phyloP scores from a whole-genome alignment of 1,139 yeast species.

The Geotrichum histeridarum region DNA sequence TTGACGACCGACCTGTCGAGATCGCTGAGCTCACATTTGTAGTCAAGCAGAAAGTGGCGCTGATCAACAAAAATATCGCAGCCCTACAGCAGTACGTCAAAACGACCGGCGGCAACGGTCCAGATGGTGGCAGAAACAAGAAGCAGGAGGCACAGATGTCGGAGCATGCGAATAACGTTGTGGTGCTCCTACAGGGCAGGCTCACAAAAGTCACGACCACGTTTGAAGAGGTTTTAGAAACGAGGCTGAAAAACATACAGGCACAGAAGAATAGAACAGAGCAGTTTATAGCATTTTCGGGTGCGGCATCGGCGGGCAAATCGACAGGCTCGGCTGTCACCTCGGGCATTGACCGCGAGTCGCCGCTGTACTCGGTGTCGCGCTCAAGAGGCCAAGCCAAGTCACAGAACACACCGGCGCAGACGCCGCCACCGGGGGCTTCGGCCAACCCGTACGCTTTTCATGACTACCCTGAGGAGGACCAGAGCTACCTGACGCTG shows the following conservation, averaged over 20 bases:
- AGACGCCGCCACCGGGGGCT: slow-evolving; percentile 6
- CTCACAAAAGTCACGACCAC: slow-evolving; percentile 90
- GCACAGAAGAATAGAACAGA: slow-evolving; percentile 79
- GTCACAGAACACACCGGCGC: neutral
- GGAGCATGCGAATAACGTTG: slow-evolving; percentile 79
- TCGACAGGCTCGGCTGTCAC: slow-evolving; percentile 26
- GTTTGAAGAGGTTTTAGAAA: slow-evolving; percentile 80
- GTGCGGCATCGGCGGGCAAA: slow-evolving; percentile 35
- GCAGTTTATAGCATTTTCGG: slow-evolving; percentile 59
- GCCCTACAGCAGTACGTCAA: slow-evolving; percentile 54
- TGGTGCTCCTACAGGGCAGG: slow-evolving; percentile 77
- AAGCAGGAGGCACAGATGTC: slow-evolving; percentile 54
- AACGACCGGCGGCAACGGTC: slow-evolving; percentile 37
- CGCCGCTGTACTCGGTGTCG: slow-evolving; percentile 19
- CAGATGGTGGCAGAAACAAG: slow-evolving; percentile 37
- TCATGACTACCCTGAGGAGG: slow-evolving; percentile 31
- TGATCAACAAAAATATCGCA: slow-evolving; percentile 72
- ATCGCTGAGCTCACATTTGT: slow-evolving; percentile 88
- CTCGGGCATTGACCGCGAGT: slow-evolving; percentile 12
- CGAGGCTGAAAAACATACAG: slow-evolving; percentile 78
- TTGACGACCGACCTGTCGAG: slow-evolving; percentile 91
- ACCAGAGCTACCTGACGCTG: slow-evolving; percentile 31
- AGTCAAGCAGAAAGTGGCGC: slow-evolving; percentile 86
- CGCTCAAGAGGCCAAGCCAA: slow-evolving; percentile 6
- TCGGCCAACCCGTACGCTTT: slow-evolving; percentile 37